Conservation (phyloP, 2,329 filamentous ascomycete genomes). For the Parafenestella ontariensis region DNA sequence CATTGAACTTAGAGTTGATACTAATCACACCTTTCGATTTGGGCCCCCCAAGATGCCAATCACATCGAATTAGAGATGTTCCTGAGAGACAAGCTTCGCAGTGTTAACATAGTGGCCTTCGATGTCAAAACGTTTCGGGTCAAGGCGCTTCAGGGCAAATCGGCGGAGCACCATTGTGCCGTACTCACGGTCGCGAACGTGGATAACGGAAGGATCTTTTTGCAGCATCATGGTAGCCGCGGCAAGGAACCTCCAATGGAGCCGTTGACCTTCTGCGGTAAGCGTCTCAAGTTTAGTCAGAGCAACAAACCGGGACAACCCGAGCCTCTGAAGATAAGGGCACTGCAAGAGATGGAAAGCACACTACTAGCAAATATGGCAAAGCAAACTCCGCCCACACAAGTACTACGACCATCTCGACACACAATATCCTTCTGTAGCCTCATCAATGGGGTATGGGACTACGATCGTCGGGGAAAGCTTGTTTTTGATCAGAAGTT, state of each 20-base stretch:
- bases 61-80: constrained; percentile 51
- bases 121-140: constrained; percentile 53
- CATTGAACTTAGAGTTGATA: background rate
- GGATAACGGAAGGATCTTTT: constrained; percentile 53
- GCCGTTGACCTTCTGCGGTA: constrained; percentile 13
- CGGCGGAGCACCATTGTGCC: constrained; percentile 40
- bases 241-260: constrained; percentile 11
- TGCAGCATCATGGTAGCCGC: constrained; percentile 43
- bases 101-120: constrained; percentile 52
- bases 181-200: constrained; percentile 56
- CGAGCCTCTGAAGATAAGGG: constrained; percentile 30
- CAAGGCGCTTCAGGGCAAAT: too few relatives aligned
- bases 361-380: constrained; percentile 18
- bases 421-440: constrained; percentile 37
- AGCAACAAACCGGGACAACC: constrained; percentile 31
- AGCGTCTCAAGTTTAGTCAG: constrained; percentile 16
- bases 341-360: constrained; percentile 32
- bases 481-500: constrained; percentile 53
- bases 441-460: constrained; percentile 52
- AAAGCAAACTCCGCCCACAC: constrained; percentile 7
- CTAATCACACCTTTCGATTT: background rate
- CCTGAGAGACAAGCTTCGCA: constrained; percentile 48
- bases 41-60: constrained; percentile 52
- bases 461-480: constrained; percentile 39
- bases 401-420: constrained; percentile 16